Base-by-base conservation (phyloP, 768 basidiomycete species). In the Hericium coralloides region DNA sequence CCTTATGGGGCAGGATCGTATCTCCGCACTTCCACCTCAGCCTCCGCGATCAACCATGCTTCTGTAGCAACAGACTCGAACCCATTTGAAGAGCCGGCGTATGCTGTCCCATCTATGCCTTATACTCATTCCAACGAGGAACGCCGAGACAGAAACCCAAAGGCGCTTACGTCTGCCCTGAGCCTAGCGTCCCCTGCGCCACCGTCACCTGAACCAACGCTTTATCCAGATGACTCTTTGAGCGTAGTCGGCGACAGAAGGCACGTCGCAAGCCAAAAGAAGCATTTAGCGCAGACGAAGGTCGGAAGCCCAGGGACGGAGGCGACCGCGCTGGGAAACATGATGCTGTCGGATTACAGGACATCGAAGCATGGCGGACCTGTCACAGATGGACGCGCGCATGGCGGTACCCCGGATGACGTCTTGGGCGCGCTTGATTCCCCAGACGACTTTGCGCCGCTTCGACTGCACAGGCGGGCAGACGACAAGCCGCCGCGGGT, bases 161-260 rank as follows among this genome's bases (percentile, higher is more conserved):
- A 69, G 51, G 74, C 74, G 18, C 63, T 76, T 31, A 67, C 74
- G 5, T 67, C 68, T 52, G 77, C 73, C 0, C 67, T 73, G n/a
- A 73, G 75, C 4, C 60, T 76, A 18, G 55, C 47, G 12, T 48
- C 43, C 15, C 49, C 72, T 2, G 63, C 67, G 20, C 69, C 75
- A 49, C 75, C 79, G 15, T 82, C 79, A 6, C 84, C 84, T 10
- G 81, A 80, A 60, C 80, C 80, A 12, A 85, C 83, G 8, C 63
- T 87, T 56, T 85, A 82, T 64, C 85, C 86, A 4, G 87, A 89
- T 57, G 87, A 88, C 67, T 87, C 84, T 8, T 72, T 85, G 69
- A 85, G 83, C 58, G 73, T 84, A 41, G 74, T 79, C 4, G 79
- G 77, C 15, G 71, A 73, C 51, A 66, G 57, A 62, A 17, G 59